A percentile compares a stretch with the other conserved stretches of the same genome.
phyloP scores from a whole-genome alignment of 805 yeast species.

The Nakazawaea molendinolei region DNA sequence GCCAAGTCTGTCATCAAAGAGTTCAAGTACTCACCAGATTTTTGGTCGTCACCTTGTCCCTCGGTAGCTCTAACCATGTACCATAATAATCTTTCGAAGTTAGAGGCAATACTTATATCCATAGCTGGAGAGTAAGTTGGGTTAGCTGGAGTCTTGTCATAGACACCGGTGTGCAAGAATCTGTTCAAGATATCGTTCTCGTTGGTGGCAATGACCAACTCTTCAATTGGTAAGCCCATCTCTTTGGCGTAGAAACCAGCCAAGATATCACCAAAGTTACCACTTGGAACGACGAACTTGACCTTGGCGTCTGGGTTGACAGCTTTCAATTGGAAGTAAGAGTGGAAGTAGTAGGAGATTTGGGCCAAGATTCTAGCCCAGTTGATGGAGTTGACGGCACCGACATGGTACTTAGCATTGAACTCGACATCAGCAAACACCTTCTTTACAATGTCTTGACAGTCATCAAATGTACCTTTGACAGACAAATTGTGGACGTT shows the following conservation, averaged over 20 bases:
- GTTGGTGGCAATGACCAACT: constrained; percentile 89
- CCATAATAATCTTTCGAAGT: constrained; percentile 96
- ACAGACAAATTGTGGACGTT: constrained; percentile 95
- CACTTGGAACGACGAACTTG: constrained; percentile 92
- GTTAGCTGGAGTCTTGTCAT: constrained; percentile 73
- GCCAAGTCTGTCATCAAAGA: constrained; percentile 78
- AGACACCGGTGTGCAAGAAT: constrained; percentile 79
- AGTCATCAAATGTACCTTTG: constrained; percentile 95
- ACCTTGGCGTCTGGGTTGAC: constrained; percentile 34
- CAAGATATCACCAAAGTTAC: constrained; percentile 96
- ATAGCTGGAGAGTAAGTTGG: constrained; percentile 96
- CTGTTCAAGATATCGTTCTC: constrained; percentile 93
- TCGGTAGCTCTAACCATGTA: constrained; percentile 73
- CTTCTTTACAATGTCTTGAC: constrained; percentile 93
- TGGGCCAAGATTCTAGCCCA: constrained; percentile 99
- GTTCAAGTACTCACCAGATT: constrained; percentile 70
- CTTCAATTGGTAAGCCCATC: constrained; percentile 91
- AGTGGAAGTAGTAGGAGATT: constrained; percentile 91
- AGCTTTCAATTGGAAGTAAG: constrained; percentile 70
- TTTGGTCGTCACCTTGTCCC: constrained; percentile 46
- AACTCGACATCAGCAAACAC: constrained; percentile 86
- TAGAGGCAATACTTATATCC: constrained; percentile 94
- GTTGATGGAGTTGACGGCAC: constrained; percentile 97
- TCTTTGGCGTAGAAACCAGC: constrained; percentile 93
- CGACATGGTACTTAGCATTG: constrained; percentile 85